Evolutionary conservation across 768 basidiomycete genomes (phyloP).

Genomic region (Auricularia sp.): DNA sequence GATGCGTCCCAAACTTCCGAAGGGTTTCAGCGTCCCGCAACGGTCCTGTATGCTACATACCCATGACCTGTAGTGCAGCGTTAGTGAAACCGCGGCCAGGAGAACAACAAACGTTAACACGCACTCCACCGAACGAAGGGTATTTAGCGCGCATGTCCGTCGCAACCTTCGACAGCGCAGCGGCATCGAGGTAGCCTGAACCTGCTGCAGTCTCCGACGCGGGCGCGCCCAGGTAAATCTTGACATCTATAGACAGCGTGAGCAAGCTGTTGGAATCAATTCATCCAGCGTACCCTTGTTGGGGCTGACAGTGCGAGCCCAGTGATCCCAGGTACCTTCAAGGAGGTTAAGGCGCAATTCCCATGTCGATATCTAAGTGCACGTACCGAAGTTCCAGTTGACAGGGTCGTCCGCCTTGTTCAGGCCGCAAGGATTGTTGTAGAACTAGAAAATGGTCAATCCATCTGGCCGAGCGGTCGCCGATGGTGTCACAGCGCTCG

Average conservation of each 20-base stretch:
- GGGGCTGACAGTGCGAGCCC: slow-evolving; percentile 6
- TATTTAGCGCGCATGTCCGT: slow-evolving; percentile 19
- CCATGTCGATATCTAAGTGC: slow-evolving; percentile 17
- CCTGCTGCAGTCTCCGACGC: slow-evolving; percentile 8
- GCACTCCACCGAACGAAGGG: slow-evolving; percentile 47
- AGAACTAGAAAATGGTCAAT: background rate
- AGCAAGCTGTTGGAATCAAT: background rate
- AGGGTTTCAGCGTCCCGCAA: no score
- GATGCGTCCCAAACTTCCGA: slow-evolving; percentile 42
- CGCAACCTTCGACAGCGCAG: slow-evolving; percentile 4
- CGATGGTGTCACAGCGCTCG: no score
- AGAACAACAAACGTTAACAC: background rate
- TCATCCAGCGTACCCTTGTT: background rate
- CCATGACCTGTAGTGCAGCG: background rate
- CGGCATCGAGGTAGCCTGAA: slow-evolving; percentile 16
- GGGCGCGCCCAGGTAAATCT: slow-evolving; percentile 11
- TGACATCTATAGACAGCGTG: slow-evolving; percentile 27
- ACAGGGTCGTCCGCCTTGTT: background rate
- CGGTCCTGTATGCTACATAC: background rate
- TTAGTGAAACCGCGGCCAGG: background rate
- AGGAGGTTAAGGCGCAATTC: slow-evolving; percentile 19
- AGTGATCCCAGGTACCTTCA: slow-evolving; percentile 7
- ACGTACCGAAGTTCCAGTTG: slow-evolving; percentile 17
- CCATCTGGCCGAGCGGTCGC: no score
- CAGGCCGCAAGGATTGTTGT: slow-evolving; percentile 54